Evolutionary conservation across 257 asterid genomes (phyloP), one percentile per base, ranked within the genome.

Genomic region (Linderniella brevidens): DNA sequence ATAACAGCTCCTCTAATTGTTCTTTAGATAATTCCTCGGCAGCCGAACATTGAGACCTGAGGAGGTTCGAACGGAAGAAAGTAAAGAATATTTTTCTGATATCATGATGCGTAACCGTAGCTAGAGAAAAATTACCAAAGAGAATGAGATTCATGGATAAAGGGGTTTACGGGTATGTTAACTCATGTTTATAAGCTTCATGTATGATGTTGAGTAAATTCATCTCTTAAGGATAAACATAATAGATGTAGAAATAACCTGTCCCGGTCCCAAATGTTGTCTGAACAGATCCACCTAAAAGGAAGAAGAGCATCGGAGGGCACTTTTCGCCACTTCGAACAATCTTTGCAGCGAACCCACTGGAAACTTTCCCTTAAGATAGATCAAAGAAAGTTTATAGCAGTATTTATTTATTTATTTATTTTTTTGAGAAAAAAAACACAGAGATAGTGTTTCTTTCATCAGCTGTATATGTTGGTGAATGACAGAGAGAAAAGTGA

Each of bases 281-380:
- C 72, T 8, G 82, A 54, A 75, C 98, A 84, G n/a, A 79, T 72
- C 95, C 93, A 88, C 61, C 66, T 69, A 19, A 77, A 73, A 71
- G 78, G 74, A 70, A 84, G 78, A 61, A 64, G 72, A 65, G 80
- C 93, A 72, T 67, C 60, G 19, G 62, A 74, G 6, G 94, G 86
- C 62, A 80, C 66, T 70, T 78, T 78, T 46, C 95, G 95, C 95
- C 95, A 83, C 82, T 88, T 84, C 46, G 61, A 75, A 66, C 98
- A 88, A 48, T 80, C 90, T 58, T 88, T 95, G 53, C 98, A 88
- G 35, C 84, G 95, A 65, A 71, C 72, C 92, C 95, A 88, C 59
- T 78, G 92, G 56, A 68, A 54, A 50, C 64, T 69, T 60, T 57
- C 71, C 49, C 98, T 87, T 64, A 6, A 25, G 32, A 25, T 25